Conservation (phyloP, 768 basidiomycete species). For the Cystofilobasidium bisporidii region DNA sequence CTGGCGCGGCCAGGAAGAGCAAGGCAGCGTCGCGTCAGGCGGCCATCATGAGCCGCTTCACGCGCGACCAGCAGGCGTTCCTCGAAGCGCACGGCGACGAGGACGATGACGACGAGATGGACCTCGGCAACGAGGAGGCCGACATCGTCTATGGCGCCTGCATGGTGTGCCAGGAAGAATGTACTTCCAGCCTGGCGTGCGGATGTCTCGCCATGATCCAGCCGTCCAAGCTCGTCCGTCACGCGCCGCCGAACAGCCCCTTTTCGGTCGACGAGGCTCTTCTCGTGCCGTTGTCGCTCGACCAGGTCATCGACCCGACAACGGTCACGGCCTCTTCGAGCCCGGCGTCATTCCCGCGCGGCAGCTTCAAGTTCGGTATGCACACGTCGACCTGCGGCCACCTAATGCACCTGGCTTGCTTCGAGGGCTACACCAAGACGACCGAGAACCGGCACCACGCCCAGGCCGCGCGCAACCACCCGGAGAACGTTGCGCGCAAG, state of each 20-base stretch:
- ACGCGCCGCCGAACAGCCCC: conserved; percentile 52
- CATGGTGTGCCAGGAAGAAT: conserved; percentile 94
- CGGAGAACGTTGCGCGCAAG: conserved; percentile 82
- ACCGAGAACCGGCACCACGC: conserved; percentile 54
- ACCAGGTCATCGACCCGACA: conserved; percentile 42
- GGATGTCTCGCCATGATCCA: conserved; percentile 80
- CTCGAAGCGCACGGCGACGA: conserved; percentile 54
- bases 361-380: conserved; percentile 69
- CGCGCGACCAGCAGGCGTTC: conserved; percentile 79
- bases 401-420: conserved; percentile 94
- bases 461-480: conserved; percentile 84
- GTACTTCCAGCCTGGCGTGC: conserved; percentile 62
- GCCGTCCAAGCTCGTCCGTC: conserved; percentile 72
- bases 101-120: conserved; percentile 49
- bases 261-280: conserved; percentile 62
- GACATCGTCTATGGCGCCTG: conserved; percentile 68
- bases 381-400: conserved; percentile 84
- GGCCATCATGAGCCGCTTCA: conserved; percentile 92
- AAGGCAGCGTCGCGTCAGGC: conserved; percentile 53
- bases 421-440: conserved; percentile 76
- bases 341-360: conserved; percentile 39
- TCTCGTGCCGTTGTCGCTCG: conserved; percentile 54
- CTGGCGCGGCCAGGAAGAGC: conserved; percentile 4
- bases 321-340: conserved; percentile 8
- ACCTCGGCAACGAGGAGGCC: conserved; percentile 43